Evolutionary conservation across 164 flowering plant genomes (phyloP), one percentile per base, ranked within the genome.

Genomic region (Tetracentron sinense): DNA sequence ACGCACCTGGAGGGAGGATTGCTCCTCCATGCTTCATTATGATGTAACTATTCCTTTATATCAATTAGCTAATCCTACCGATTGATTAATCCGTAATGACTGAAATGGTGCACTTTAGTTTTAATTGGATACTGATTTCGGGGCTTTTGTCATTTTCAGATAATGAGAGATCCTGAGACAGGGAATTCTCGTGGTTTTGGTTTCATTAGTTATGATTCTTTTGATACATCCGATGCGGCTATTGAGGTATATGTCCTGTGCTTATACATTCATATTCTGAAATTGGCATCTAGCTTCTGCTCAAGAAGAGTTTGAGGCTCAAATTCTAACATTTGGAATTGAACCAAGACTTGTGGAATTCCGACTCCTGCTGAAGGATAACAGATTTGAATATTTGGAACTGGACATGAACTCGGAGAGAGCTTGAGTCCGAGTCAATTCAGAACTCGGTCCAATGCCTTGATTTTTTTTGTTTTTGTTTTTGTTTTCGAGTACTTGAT

Each of bases 111-210:
- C n/a, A n/a, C n/a, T 42, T 21, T 62, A 29, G 27, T 29, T 29
- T 61, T 56, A 22, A 6, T 56, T 68, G 62, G 30, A 31, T 33
- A n/a, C 62, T 71, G 17, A 63, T 54, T 11, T 20, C 42, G n/a
- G 60, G 59, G 59, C 17, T 21, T 22, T 46, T 62, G 28, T 60
- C 25, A 35, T 33, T 67, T 74, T 50, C 84, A 95, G 99, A 95
- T 95, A 63, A 92, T 95, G 97, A 85, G 97, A 76, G 99, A 92
- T 78, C 97, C 99, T 23, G 99, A 95, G 38, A 88, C 97, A 33
- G 99, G 99, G 55, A 95, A 92, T 74, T 92, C 99, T 19, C 94
- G 97, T 69, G 97, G 97, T 52, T 95, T 95, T 81, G 99, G 99
- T 54, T 95, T 92, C 61, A 83, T 95, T 48, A 95, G 99, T 72